These are phyloP conservation scores for Paulownia fortunei DNA, from an alignment of 257 asterid genomes.

Conservation along the genomic window DNA sequence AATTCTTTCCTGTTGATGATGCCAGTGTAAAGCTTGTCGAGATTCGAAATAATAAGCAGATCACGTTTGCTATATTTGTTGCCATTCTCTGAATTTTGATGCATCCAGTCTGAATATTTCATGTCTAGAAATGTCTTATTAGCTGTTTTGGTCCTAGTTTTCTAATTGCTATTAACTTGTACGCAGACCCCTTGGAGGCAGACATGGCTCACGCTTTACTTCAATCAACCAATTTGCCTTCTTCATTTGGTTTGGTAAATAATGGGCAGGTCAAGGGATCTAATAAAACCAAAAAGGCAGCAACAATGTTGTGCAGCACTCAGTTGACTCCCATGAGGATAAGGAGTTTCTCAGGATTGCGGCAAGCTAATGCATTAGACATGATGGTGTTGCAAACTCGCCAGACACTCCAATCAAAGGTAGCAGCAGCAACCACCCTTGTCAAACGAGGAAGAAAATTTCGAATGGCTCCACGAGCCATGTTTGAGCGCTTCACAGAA, in stretches of 20 bases:
- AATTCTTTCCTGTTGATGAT: no score
- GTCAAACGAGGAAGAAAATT: slow-evolving; percentile 53
- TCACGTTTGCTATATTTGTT: no score
- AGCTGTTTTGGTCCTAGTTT: no score
- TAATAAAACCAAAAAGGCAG: slow-evolving; percentile 46
- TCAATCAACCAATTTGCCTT: slow-evolving; percentile 70
- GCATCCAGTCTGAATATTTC: no score
- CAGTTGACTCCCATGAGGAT: slow-evolving; percentile 48
- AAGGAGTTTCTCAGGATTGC: slow-evolving; percentile 68
- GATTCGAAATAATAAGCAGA: no score
- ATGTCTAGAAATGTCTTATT: no score
- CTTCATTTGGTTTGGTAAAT: slow-evolving; percentile 56
- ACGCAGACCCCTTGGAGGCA: slow-evolving; percentile 49
- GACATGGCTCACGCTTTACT: slow-evolving; percentile 78
- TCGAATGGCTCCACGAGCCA: slow-evolving; percentile 72
- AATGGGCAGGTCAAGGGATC: slow-evolving; percentile 59
- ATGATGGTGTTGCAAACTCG: slow-evolving; percentile 45
- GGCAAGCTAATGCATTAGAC: slow-evolving; percentile 79
- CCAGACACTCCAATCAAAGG: slow-evolving; percentile 71
- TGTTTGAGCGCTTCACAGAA: slow-evolving; percentile 99
- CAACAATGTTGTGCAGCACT: slow-evolving; percentile 59
- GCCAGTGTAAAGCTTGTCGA: no score
- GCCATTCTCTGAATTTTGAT: no score
- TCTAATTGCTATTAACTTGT: slow-evolving; percentile 19
- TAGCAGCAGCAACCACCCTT: slow-evolving; percentile 53